Conservation (phyloP, 2,329 filamentous ascomycete species). For the Xylaria arbuscula region DNA sequence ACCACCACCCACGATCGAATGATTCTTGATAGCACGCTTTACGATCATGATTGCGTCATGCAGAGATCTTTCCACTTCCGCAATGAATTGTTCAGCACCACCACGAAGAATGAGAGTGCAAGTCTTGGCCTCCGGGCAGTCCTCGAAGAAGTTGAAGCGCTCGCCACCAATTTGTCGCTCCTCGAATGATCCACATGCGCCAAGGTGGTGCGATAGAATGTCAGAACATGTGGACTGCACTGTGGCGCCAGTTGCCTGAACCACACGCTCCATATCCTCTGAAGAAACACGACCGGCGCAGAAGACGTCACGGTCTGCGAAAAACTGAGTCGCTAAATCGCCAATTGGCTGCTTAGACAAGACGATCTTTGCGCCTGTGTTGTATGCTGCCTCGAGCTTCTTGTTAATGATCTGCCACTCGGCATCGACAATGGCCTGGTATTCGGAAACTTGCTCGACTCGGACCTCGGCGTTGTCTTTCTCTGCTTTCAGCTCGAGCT, state of each 20-base stretch:
- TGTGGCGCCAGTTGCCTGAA: slow-evolving; percentile 91
- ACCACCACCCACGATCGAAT: slow-evolving; percentile 92
- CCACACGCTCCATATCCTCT: slow-evolving; percentile 95
- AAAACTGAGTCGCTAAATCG: slow-evolving; percentile 96
- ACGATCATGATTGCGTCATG: slow-evolving; percentile 99
- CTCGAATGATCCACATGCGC: slow-evolving; percentile 89
- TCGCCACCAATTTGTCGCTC: slow-evolving; percentile 98
- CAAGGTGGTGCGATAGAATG: slow-evolving; percentile 88
- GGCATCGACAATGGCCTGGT: slow-evolving; percentile 98
- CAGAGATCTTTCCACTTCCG: slow-evolving; percentile 95
- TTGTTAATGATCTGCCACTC: slow-evolving; percentile 99
- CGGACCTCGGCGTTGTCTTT: slow-evolving; percentile 99
- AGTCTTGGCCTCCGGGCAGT: slow-evolving; percentile 94
- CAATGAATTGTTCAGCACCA: slow-evolving; percentile 98
- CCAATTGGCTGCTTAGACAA: slow-evolving; percentile 97
- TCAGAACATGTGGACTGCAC: slow-evolving; percentile 97
- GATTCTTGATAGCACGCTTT: slow-evolving; percentile 96
- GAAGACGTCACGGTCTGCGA: slow-evolving; percentile 97
- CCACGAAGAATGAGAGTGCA: slow-evolving; percentile 96
- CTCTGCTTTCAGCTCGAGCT: slow-evolving; percentile 97
- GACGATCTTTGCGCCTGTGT: slow-evolving; percentile 96
- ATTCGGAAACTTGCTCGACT: slow-evolving; percentile 98
- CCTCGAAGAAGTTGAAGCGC: slow-evolving; percentile 98
- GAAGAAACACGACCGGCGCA: slow-evolving; percentile 92
- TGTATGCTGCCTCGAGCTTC: slow-evolving; percentile 94